These are phyloP conservation scores for Russula ochroleuca DNA, from an alignment of 768 basidiomycete species.

Conservation along the genomic window DNA sequence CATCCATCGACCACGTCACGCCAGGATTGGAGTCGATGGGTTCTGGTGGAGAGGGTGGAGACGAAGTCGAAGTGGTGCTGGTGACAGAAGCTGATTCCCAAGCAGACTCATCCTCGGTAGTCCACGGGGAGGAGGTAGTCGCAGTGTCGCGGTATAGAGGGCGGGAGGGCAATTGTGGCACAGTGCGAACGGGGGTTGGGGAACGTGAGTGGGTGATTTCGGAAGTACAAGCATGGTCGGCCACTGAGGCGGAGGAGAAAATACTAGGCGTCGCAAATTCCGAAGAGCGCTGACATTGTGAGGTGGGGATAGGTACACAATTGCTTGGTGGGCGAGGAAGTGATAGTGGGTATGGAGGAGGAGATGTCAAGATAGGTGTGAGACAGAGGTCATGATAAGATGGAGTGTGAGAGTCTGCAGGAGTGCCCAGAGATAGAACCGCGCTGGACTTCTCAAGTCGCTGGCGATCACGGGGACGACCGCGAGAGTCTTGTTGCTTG, in stretches of 20 bases:
- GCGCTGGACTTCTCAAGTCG: constrained; percentile 38
- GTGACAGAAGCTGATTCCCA: constrained; percentile 69
- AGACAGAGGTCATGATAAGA: constrained; percentile 33
- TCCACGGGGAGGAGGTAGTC: constrained; percentile 54
- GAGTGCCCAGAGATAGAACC: constrained; percentile 33
- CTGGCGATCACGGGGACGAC: constrained; percentile 57
- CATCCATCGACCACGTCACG: constrained; percentile 34
- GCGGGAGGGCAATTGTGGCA: constrained; percentile 30
- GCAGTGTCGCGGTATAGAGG: constrained; percentile 29
- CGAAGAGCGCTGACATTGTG: constrained; percentile 12
- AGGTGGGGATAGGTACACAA: neutral
- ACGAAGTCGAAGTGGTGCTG: constrained; percentile 57
- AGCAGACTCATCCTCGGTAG: constrained; percentile 71
- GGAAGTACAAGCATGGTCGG: constrained; percentile 12
- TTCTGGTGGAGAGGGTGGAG: constrained; percentile 37
- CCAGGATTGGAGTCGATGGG: constrained; percentile 34
- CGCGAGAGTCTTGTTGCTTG: constrained; percentile 46
- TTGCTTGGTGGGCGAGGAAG: constrained; percentile 37
- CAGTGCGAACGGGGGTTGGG: constrained; percentile 38
- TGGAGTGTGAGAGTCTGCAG: constrained; percentile 27
- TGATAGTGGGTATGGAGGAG: constrained; percentile 31
- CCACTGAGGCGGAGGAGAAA: constrained; percentile 15
- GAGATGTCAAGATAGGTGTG: constrained; percentile 34
- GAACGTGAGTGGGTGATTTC: constrained; percentile 35
- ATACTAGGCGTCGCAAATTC: constrained; percentile 10